These are phyloP conservation scores for Yamadazyma akitaensis DNA, from an alignment of 805 yeast species.

Conservation along the genomic window DNA sequence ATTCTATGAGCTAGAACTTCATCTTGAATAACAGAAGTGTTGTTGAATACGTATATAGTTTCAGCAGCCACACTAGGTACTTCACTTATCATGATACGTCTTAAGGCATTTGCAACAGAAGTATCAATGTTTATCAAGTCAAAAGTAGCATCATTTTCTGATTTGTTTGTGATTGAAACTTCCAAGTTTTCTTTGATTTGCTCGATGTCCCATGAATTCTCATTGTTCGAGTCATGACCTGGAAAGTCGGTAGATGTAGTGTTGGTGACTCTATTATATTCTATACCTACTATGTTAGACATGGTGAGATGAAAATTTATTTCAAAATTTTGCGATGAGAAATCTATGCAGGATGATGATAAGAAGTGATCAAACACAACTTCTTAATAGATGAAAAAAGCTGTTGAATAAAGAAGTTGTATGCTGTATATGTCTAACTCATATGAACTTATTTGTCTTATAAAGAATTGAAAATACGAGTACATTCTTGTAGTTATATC, in stretches of 20 bases:
- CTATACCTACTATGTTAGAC: conserved; percentile 66
- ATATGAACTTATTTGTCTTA: too few species aligned
- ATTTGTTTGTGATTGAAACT: conserved; percentile 61
- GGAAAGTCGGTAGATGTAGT: conserved; percentile 91
- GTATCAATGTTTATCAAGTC: conserved; percentile 87
- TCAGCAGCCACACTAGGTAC: conserved; percentile 97
- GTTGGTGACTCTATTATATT: conserved; percentile 87
- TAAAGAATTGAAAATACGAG: too few species aligned
- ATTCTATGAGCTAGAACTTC: conserved; percentile 95
- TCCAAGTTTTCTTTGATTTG: conserved; percentile 67
- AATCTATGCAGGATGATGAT: not conserved
- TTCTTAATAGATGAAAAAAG: not conserved
- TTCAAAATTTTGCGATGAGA: not conserved
- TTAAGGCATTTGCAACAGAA: conserved; percentile 91
- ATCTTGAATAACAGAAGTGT: conserved; percentile 95
- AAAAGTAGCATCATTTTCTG: conserved; percentile 75
- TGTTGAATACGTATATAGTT: conserved; percentile 83
- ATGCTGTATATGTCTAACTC: too few species aligned
- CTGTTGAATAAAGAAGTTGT: too few species aligned
- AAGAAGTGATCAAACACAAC: not conserved
- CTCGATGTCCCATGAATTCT: conserved; percentile 76
- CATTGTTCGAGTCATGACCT: conserved; percentile 65
- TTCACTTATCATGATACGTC: conserved; percentile 95
- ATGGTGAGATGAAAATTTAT: conserved; percentile 7
- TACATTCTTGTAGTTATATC: too few species aligned